Base-by-base conservation (phyloP, 2,329 filamentous ascomycete species). In the Fusarium staphyleae region DNA sequence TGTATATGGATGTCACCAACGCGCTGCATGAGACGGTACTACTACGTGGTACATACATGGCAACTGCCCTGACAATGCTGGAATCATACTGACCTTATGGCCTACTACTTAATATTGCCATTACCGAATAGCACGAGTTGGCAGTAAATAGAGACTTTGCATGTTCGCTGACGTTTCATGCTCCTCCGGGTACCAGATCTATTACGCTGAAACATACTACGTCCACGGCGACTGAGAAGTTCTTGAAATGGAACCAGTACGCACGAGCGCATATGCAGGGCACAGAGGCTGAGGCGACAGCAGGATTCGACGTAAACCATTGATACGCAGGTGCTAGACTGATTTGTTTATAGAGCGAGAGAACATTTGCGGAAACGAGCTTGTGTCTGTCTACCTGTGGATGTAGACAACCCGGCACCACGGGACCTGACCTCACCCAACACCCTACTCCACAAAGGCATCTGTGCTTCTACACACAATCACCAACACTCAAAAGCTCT, bases 231-330 rank as follows among this genome's bases (percentile, higher is more conserved):
- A 13, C 16, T 36, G 16, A 29, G 28, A 13, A 10, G 28, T 29
- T 16, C 26, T 44, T 33, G 37, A 29, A 54, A 22, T 46, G 29
- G 19, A 29, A 28, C 50, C 36, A 46, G 46, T 41, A 44, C 39
- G 48, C 52, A 57, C 43, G 52, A 57, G 52, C 60, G 65, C 57
- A 52, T 52, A 56, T 53, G 44, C 52, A 48, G 50, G 26, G 13
- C 40, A 33, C 50, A 44, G 48, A 33, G 43, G 44, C 48, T 26
- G 34, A 53, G 40, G 41, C 44, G 47, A 36, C 41, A 45, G 22
- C 39, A 64, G 43, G 52, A 50, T 44, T 50, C 44, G 43, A 28
- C 19, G 42, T 34, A 41, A 32, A 43, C 43, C 60, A 52, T 57
- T 41, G 42, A 35, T 26, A n/a, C n/a, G n/a, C n/a, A 52, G 34